Conservation (phyloP, 805 yeast genomes). For the Candida germanica region DNA sequence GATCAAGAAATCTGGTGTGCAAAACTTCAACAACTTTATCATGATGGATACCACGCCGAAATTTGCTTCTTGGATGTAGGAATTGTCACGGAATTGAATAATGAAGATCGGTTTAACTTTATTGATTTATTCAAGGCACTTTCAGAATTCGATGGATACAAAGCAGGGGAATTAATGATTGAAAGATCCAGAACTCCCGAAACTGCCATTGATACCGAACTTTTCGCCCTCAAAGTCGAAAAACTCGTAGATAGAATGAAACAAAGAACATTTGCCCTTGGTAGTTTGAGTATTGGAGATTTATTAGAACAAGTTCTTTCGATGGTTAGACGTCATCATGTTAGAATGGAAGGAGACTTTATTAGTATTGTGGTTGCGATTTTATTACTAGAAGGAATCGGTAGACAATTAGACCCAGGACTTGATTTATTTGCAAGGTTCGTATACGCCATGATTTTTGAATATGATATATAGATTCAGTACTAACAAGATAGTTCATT, state of each 20-base stretch:
- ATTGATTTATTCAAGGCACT: slow-evolving; percentile 85
- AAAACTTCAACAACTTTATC: slow-evolving; percentile 44
- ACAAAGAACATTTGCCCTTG: slow-evolving; percentile 85
- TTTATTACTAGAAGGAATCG: slow-evolving; percentile 87
- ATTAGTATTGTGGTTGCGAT: slow-evolving; percentile 94
- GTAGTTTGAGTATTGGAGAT: slow-evolving; percentile 90
- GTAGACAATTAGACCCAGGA: slow-evolving; percentile 89
- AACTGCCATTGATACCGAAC: slow-evolving; percentile 78
- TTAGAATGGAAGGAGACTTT: slow-evolving; percentile 96
- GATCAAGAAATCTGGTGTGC: slow-evolving; percentile 43
- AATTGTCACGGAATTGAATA: slow-evolving; percentile 83
- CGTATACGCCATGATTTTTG: slow-evolving; percentile 52
- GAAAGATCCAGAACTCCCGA: slow-evolving; percentile 94
- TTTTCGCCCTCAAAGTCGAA: slow-evolving; percentile 86
- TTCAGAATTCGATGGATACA: slow-evolving; percentile 89
- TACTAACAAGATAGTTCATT: slow-evolving; percentile 53
- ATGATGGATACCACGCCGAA: slow-evolving; percentile 73
- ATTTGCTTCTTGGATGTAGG: slow-evolving; percentile 93
- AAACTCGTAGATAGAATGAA: slow-evolving; percentile 77
- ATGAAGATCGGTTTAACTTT: slow-evolving; percentile 74
- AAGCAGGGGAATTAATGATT: slow-evolving; percentile 93
- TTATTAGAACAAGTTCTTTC: slow-evolving; percentile 78
- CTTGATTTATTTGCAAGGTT: slow-evolving; percentile 94
- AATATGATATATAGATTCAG: slow-evolving; percentile 26
- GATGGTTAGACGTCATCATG: slow-evolving; percentile 94